Conservation (phyloP, 2,329 filamentous ascomycete genomes). For the Ceratocystis diversiconidia region DNA sequence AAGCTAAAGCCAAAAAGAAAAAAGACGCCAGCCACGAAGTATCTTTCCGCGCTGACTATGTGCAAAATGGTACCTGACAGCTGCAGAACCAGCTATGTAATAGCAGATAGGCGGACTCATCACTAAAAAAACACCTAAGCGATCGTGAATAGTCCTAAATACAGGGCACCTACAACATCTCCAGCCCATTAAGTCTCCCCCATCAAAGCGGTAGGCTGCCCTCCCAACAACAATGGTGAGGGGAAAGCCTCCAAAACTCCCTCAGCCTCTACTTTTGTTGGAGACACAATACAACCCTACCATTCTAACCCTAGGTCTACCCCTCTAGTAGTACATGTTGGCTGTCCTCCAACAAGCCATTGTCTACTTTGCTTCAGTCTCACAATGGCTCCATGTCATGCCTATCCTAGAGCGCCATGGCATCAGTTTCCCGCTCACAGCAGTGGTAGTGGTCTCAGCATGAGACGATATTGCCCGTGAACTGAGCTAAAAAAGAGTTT, state of each 20-base stretch:
- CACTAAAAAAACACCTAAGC: too few relatives aligned
- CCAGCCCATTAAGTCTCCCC: too few relatives aligned
- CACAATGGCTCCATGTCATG: background rate
- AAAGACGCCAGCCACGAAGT: background rate
- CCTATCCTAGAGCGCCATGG: background rate
- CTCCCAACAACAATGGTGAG: too few relatives aligned
- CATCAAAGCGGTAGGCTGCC: too few relatives aligned
- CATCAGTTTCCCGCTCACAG: background rate
- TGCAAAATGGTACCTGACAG: background rate
- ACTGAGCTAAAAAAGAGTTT: too few relatives aligned
- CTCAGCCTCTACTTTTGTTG: background rate
- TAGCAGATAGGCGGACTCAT: background rate
- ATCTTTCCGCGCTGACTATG: background rate
- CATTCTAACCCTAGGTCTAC: background rate
- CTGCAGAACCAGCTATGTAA: background rate
- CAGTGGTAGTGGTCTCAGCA: background rate
- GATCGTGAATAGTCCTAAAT: too few relatives aligned
- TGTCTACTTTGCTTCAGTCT: background rate
- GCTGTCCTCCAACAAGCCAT: too few relatives aligned
- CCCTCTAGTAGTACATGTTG: background rate
- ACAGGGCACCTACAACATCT: too few relatives aligned
- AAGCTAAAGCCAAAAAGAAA: background rate
- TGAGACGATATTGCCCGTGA: background rate
- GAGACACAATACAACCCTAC: background rate
- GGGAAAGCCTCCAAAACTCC: too few relatives aligned